These are phyloP conservation scores for Macrotyloma uniflorum DNA, from an alignment of 306 rosid genomes.

Conservation along the genomic window DNA sequence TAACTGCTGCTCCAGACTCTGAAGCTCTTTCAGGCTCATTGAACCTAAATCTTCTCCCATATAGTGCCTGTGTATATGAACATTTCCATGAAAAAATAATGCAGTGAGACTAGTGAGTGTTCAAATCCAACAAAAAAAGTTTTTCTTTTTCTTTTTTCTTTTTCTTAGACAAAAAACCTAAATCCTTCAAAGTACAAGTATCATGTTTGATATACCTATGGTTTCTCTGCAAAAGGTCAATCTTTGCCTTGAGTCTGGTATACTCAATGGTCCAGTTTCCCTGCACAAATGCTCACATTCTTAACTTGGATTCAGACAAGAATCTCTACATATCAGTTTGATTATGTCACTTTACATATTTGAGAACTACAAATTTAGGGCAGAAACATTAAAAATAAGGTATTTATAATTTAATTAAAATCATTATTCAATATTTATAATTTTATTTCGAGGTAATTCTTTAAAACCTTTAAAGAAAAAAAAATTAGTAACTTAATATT, in stretches of 20 bases:
- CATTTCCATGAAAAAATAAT: background rate
- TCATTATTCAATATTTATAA: background rate
- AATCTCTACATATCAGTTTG: background rate
- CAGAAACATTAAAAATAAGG: background rate
- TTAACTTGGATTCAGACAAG: background rate
- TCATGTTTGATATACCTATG: constrained; percentile 45
- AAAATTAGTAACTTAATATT: background rate
- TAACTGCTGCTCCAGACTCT: constrained; percentile 81
- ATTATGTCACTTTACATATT: background rate
- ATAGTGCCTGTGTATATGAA: constrained; percentile 55
- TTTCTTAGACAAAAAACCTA: background rate
- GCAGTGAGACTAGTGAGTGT: background rate
- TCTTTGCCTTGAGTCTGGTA: constrained; percentile 68
- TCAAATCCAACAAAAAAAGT: background rate
- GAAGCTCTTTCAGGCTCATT: constrained; percentile 74
- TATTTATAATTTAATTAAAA: background rate
- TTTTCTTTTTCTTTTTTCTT: background rate
- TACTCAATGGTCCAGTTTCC: constrained; percentile 85
- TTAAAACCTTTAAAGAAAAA: background rate
- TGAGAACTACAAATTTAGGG: background rate
- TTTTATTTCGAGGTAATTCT: background rate
- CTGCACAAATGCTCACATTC: constrained; percentile 38
- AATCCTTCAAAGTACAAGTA: background rate
- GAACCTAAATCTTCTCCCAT: constrained; percentile 87
- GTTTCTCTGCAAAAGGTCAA: constrained; percentile 79